Conservation (phyloP, 176 grass and related monocot genomes). For the Tillandsia leiboldiana region DNA sequence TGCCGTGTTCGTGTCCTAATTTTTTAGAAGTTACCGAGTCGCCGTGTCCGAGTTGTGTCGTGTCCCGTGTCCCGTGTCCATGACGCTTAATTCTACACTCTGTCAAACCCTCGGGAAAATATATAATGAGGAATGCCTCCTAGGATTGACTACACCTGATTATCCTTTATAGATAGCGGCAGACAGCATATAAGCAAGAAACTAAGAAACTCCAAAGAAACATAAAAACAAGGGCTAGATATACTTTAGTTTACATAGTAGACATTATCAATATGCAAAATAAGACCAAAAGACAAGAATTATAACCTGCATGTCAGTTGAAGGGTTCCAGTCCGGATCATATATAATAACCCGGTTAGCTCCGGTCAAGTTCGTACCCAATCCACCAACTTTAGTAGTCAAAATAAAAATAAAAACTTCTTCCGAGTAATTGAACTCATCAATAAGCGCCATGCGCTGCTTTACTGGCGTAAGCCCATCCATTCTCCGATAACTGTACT, state of each 20-base stretch:
- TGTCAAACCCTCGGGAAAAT: not conserved
- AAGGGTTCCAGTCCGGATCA: conserved; percentile 97
- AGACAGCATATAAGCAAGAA: no score
- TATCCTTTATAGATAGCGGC: no score
- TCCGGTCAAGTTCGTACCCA: conserved; percentile 87
- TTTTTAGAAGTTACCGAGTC: no score
- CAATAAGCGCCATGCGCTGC: conserved; percentile 85
- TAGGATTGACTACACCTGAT: no score
- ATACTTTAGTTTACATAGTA: not conserved
- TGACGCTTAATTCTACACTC: not conserved
- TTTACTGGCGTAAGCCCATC: conserved; percentile 89
- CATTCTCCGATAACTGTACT: conserved; percentile 74
- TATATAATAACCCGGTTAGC: conserved; percentile 82
- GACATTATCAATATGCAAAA: not conserved
- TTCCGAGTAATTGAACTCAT: conserved; percentile 80
- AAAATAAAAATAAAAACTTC: conserved; percentile 83
- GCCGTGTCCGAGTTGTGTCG: no score
- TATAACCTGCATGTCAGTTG: conserved; percentile 86
- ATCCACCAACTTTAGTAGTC: conserved; percentile 92
- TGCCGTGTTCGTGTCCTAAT: no score
- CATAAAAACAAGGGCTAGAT: not conserved
- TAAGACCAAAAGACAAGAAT: not conserved
- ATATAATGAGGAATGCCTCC: no score
- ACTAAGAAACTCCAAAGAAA: no score
- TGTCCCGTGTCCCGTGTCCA: no score